Percentiles rank a stretch among this genome's conserved stretches.
phyloP scores from a whole-genome alignment of 1,139 yeast species.

The Ogataea hybrid region DNA sequence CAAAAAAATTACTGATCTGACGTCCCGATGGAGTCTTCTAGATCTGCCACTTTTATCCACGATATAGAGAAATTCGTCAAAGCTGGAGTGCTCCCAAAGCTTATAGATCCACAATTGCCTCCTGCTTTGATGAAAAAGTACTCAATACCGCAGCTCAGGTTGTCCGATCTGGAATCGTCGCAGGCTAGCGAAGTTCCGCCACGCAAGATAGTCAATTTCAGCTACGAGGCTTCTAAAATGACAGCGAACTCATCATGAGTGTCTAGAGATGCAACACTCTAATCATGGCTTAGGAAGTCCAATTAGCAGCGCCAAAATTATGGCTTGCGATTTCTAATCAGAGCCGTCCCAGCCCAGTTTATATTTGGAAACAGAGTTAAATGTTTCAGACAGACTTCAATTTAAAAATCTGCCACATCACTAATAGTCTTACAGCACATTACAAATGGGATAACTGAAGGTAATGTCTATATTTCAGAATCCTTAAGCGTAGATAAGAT shows the following conservation, averaged over 20 bases:
- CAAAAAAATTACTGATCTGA: neutral
- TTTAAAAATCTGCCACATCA: neutral
- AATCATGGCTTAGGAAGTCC: no score
- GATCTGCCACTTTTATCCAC: neutral
- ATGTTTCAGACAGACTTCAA: no score
- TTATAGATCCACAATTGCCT: slow-evolving; percentile 17
- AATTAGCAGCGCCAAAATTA: no score
- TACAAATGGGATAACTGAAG: neutral
- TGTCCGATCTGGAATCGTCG: slow-evolving; percentile 8
- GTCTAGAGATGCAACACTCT: no score
- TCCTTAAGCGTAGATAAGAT: neutral
- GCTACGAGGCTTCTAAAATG: slow-evolving; percentile 18
- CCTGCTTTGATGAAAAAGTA: slow-evolving; percentile 10
- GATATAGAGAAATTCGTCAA: slow-evolving; percentile 8
- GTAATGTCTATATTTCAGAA: slow-evolving; percentile 17
- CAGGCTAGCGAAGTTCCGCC: neutral
- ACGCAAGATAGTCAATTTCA: slow-evolving; percentile 17
- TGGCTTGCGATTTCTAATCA: no score
- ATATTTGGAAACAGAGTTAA: no score
- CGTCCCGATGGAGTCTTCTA: neutral
- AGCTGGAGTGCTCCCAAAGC: slow-evolving; percentile 12
- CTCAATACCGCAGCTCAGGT: slow-evolving; percentile 14
- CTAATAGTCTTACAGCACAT: neutral
- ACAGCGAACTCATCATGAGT: neutral
- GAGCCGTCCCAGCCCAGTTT: no score